Percentiles rank a stretch among this genome's conserved stretches.
phyloP scores from a whole-genome alignment of 169 alveolate species.

The Cryptosporidium muris region DNA sequence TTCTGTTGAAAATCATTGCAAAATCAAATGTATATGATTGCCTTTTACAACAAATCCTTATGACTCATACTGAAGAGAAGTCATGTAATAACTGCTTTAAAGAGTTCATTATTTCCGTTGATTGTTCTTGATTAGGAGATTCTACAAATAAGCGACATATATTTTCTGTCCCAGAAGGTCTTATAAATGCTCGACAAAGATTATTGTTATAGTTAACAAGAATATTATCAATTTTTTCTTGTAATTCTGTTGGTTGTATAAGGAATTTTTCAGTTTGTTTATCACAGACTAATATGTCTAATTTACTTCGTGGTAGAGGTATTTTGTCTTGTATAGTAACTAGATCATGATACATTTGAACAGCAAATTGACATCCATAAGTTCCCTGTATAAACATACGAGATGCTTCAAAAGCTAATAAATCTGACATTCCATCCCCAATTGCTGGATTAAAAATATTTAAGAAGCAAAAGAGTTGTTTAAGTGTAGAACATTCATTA shows the following conservation, averaged over 20 bases:
- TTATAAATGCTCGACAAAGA: slow-evolving; percentile 80
- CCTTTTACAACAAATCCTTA: too few species aligned
- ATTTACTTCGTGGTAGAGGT: slow-evolving; percentile 17
- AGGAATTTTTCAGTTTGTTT: slow-evolving; percentile 70
- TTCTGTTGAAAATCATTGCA: too few species aligned
- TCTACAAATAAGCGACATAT: slow-evolving; percentile 83
- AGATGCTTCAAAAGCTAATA: slow-evolving; percentile 82
- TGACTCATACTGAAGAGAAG: slow-evolving; percentile 4
- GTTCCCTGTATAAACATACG: slow-evolving; percentile 72
- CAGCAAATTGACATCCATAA: slow-evolving; percentile 77
- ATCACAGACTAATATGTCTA: slow-evolving; percentile 63
- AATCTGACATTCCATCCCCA: slow-evolving; percentile 88
- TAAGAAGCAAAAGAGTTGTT: slow-evolving; percentile 31
- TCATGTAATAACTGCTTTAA: slow-evolving; percentile 15
- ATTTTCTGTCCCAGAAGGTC: slow-evolving; percentile 90
- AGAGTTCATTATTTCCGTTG: slow-evolving; percentile 72
- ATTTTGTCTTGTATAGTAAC: slow-evolving; percentile 77
- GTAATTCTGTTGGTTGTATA: slow-evolving; percentile 79
- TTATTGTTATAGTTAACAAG: slow-evolving; percentile 68
- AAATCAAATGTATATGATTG: too few species aligned
- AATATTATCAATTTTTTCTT: slow-evolving; percentile 79
- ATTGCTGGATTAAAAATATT: slow-evolving; percentile 79
- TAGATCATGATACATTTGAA: slow-evolving; percentile 80
- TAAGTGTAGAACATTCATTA: neutral
- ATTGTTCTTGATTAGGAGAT: slow-evolving; percentile 79